A percentile compares a stretch with the other conserved stretches of the same genome.
These are phyloP conservation scores for Termitomyces eurrhizus DNA, from an alignment of 768 basidiomycete species.

Conservation along the genomic window DNA sequence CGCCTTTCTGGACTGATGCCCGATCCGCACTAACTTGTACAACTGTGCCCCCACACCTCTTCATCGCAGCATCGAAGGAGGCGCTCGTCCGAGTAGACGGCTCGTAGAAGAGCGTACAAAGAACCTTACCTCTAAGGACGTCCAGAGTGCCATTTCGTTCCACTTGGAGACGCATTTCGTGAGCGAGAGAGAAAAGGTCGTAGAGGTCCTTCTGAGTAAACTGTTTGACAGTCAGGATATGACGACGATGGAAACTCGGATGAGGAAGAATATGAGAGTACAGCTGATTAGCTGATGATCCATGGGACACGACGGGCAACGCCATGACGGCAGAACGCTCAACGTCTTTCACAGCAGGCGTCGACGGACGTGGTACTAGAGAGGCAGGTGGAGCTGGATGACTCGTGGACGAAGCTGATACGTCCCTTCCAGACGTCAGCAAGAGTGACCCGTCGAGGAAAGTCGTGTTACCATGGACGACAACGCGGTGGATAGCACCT, in stretches of 20 bases:
- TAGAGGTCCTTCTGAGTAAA: slow-evolving; percentile 88
- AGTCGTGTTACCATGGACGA: slow-evolving; percentile 84
- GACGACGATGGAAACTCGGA: slow-evolving; percentile 88
- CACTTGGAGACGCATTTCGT: slow-evolving; percentile 95
- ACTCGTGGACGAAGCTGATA: slow-evolving; percentile 57
- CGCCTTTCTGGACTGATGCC: slow-evolving; percentile 92
- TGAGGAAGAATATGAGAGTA: slow-evolving; percentile 57
- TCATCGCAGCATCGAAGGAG: slow-evolving; percentile 99
- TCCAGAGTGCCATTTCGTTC: slow-evolving; percentile 88
- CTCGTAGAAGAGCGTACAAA: slow-evolving; percentile 94
- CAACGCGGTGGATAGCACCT: slow-evolving; percentile 86
- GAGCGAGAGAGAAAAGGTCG: slow-evolving; percentile 89
- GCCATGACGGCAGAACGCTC: slow-evolving; percentile 25
- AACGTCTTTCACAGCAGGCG: slow-evolving; percentile 29
- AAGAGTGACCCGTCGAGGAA: slow-evolving; percentile 83
- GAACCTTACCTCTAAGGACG: slow-evolving; percentile 84
- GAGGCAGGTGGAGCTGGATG: slow-evolving; percentile 26
- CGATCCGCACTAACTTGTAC: slow-evolving; percentile 77
- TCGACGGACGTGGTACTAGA: slow-evolving; percentile 10
- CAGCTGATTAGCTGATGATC: slow-evolving; percentile 30
- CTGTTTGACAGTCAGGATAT: slow-evolving; percentile 93
- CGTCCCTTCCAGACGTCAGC: slow-evolving; percentile 61
- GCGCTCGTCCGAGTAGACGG: slow-evolving; percentile 93
- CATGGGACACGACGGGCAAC: slow-evolving; percentile 25
- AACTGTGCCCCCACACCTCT: slow-evolving; percentile 94